Conservation (phyloP, 768 basidiomycete species). For the Lactarius psammicola region DNA sequence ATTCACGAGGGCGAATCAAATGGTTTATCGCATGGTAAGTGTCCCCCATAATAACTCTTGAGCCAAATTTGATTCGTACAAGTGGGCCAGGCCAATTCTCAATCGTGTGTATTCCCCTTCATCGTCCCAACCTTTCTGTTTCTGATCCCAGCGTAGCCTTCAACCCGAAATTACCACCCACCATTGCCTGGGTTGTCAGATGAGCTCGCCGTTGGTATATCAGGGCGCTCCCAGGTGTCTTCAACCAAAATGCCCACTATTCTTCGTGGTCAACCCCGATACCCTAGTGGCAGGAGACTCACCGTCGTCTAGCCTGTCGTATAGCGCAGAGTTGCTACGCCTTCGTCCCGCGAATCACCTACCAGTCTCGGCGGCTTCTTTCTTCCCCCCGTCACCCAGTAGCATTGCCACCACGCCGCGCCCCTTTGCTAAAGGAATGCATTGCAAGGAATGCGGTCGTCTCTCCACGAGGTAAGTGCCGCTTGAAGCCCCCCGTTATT, state of each 20-base stretch:
- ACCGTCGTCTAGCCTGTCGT: conserved; percentile 43
- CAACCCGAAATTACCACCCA: background rate
- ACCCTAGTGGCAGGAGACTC: conserved; percentile 35
- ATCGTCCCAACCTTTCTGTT: background rate
- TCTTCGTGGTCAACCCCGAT: conserved; percentile 45
- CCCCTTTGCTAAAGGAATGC: conserved; percentile 62
- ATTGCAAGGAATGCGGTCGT: conserved; percentile 67
- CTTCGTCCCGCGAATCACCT: conserved; percentile 20
- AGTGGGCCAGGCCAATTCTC: background rate
- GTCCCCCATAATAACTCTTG: background rate
- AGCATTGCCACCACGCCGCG: conserved; percentile 46
- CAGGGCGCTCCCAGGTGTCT: conserved; percentile 60
- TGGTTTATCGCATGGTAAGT: background rate
- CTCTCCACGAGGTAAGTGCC: conserved; percentile 64
- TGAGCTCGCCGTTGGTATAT: conserved; percentile 54
- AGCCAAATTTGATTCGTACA: background rate
- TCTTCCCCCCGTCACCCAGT: conserved; percentile 37
- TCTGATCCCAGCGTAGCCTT: conserved; percentile 11
- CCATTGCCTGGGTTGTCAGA: conserved; percentile 45
- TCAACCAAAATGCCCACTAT: conserved; percentile 51
- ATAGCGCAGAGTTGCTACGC: conserved; percentile 31
- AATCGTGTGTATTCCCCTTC: conserved; percentile 5
- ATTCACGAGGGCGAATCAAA: background rate
- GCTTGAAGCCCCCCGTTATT: background rate
- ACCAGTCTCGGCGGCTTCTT: conserved; percentile 36